phyloP scores from a whole-genome alignment of 148 eudicot genomes.

The Vaccinium vitisidaea region DNA sequence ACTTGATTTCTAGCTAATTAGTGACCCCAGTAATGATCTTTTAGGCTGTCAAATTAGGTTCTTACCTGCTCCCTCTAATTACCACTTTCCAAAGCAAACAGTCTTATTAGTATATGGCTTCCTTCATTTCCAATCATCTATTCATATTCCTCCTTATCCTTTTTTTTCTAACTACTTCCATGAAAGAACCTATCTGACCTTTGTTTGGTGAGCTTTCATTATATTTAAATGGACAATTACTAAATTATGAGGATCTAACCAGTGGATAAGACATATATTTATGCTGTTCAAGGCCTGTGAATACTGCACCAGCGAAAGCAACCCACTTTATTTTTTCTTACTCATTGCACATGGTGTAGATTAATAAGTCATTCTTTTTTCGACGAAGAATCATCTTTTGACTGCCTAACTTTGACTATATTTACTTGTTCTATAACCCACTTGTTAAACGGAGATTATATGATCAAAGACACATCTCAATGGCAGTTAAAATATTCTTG shows the following conservation, averaged over 20 bases:
- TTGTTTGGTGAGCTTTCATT: background rate
- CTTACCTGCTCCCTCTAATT: slow-evolving; percentile 14
- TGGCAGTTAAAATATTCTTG: background rate
- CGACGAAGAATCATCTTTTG: background rate
- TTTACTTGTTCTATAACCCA: background rate
- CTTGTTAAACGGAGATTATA: background rate
- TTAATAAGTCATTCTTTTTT: background rate
- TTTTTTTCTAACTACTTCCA: slow-evolving; percentile 7
- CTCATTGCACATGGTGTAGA: slow-evolving; percentile 1
- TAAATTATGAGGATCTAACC: background rate
- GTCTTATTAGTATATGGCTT: background rate
- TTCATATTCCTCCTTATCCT: slow-evolving; percentile 8
- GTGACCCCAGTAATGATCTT: slow-evolving; percentile 6
- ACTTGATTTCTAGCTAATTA: slow-evolving; percentile 1
- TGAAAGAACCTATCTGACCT: background rate
- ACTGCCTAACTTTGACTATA: slow-evolving; percentile 11
- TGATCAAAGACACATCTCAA: background rate
- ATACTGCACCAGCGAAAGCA: background rate
- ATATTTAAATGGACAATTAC: background rate
- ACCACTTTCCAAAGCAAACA: background rate
- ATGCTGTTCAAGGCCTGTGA: slow-evolving; percentile 13
- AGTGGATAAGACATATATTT: slow-evolving; percentile 14
- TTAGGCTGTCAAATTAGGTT: slow-evolving; percentile 1
- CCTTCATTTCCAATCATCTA: slow-evolving; percentile 6
- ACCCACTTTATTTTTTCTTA: background rate